These are phyloP conservation scores for Leersia perrieri DNA, from an alignment of 176 grass and related monocot species.

Conservation along the genomic window DNA sequence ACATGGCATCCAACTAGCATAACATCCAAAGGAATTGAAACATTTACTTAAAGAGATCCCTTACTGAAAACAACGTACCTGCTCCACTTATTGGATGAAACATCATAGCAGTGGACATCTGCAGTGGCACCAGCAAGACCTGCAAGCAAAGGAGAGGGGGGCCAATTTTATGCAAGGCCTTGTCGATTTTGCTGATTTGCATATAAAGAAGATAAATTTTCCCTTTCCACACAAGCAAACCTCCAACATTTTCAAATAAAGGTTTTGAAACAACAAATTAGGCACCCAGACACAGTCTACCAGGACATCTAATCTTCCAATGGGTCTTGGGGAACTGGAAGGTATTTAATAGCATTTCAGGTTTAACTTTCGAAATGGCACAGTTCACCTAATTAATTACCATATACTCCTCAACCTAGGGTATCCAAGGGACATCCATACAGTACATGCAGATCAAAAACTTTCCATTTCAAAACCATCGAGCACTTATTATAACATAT, in stretches of 20 bases:
- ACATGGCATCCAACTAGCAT: slow-evolving; percentile 8
- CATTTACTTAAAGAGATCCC: neutral
- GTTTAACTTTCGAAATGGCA: neutral
- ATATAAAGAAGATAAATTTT: neutral
- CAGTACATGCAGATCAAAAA: neutral
- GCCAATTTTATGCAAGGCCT: neutral
- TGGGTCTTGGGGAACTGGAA: neutral
- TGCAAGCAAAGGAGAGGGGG: slow-evolving; percentile 41
- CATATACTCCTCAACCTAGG: neutral
- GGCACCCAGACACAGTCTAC: neutral
- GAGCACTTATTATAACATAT: neutral
- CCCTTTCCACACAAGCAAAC: neutral
- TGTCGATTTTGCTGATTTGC: neutral
- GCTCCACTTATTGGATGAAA: slow-evolving; percentile 90
- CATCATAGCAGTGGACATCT: slow-evolving; percentile 94
- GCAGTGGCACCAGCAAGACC: slow-evolving; percentile 93
- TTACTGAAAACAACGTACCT: slow-evolving; percentile 44
- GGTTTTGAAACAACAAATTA: neutral
- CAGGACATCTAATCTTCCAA: neutral
- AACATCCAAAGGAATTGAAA: neutral
- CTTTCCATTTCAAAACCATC: neutral
- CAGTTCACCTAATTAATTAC: neutral
- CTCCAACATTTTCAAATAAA: neutral
- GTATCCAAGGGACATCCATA: neutral
- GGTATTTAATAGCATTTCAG: neutral